Base-by-base conservation (phyloP, 164 flowering plant genomes). In the Vitis riparia region DNA sequence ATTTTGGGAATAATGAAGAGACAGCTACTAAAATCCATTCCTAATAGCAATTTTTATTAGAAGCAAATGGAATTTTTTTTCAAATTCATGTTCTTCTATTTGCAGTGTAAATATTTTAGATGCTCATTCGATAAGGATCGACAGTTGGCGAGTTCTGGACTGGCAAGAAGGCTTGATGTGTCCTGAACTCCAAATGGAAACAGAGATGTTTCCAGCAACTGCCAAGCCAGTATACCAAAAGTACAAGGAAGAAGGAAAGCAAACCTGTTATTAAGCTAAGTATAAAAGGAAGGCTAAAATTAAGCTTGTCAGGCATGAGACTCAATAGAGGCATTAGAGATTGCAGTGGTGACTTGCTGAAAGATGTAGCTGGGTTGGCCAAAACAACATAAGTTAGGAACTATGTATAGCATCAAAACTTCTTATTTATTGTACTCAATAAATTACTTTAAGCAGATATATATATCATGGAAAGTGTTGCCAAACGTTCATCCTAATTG, bases 291-390 rank as follows among this genome's bases (percentile, higher is more conserved):
- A 85, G 66, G 66, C 74, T 68, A 67, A 55, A 67, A 50, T 68
- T 78, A 63, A 80, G 67, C n/a, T 84, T 78, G 47, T 79, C 76
- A 3, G 91, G 93, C 66, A 88, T 68, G 55, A 71, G 56, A 49
- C 82, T 81, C 72, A 88, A 27, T 10, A 88, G 15, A 44, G 89
- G 79, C 5, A 82, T 1, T 8, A 89, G 75, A 61, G 77, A 74
- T 52, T 85, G 84, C 72, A 89, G 66, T 11, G 55, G 87, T 14
- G 97, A 89, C 83, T 74, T 82, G 68, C 75, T 71, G 72, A 84
- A 91, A 51, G 90, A 87, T 57, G 93, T 90, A 72, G 89, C 94
- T 91, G n/a, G n/a, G n/a, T n/a, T n/a, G n/a, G 91, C 65, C 52
- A 73, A 52, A 72, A 51, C 19, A 73, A 63, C 56, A 70, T 5